Conservation (phyloP, 495 filamentous ascomycete genomes). For the Penicilliopsis zonata region DNA sequence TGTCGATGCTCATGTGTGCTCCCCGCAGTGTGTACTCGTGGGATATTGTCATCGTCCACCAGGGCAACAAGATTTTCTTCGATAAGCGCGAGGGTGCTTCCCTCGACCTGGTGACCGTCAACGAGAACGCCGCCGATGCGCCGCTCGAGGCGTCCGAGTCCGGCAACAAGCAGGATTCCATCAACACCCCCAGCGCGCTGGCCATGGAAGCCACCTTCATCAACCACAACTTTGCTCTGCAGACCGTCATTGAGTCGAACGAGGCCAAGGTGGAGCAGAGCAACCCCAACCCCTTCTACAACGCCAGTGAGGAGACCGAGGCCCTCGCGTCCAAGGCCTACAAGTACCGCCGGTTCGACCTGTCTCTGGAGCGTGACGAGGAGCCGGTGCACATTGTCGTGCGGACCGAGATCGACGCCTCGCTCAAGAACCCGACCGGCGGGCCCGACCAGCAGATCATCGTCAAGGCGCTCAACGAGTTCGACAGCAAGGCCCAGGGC, state of each 20-base stretch:
- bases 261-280: conserved; percentile 65
- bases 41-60: conserved; percentile 86
- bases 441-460: conserved; percentile 83
- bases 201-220: conserved; percentile 97
- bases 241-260: conserved; percentile 76
- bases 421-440: conserved; percentile 82
- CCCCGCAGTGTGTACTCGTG: conserved; percentile 92
- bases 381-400: conserved; percentile 87
- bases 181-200: conserved; percentile 83
- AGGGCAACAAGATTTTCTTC: conserved; percentile 92
- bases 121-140: conserved; percentile 97
- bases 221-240: conserved; percentile 97
- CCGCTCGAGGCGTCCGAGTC: conserved; percentile 83
- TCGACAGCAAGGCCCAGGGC: conserved; percentile 93
- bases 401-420: conserved; percentile 90
- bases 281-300: conserved; percentile 96
- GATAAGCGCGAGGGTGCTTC: conserved; percentile 92
- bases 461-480: conserved; percentile 96
- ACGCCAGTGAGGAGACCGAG: conserved; percentile 80
- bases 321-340: conserved; percentile 91
- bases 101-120: conserved; percentile 95
- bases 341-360: conserved; percentile 94
- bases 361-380: conserved; percentile 81
- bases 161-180: conserved; percentile 67
- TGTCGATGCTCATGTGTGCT: conserved; percentile 98